Base-by-base conservation (phyloP, 257 asterid species). In the Forsythia suspensa region DNA sequence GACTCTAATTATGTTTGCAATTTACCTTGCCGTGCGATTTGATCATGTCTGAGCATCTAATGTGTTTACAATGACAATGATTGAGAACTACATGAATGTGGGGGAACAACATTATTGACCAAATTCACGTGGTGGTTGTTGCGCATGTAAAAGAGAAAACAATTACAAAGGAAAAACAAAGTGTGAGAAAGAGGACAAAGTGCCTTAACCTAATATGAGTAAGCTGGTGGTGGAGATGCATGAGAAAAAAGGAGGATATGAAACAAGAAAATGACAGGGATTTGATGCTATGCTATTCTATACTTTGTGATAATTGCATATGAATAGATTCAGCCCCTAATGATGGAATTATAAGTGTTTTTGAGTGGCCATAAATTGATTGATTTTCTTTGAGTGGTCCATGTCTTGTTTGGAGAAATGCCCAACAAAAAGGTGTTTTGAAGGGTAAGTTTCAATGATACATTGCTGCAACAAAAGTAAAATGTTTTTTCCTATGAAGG, bases 71-170 rank as follows among this genome's bases (percentile, higher is more conserved):
- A 63, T 73, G 77, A 80, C 21, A 68, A 43, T 48, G 80, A 80
- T 63, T 44, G 84, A 73, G 66, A 76, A 57, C 42, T 6, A 74
- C 75, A 34, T 57, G 77, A 84, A n/a, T 24, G 13, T 55, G 74
- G 34, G 68, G 76, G 36, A 57, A 37, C 82, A 82, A 57, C 63
- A 82, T 85, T 76, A 82, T 80, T 78, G 82, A 6, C 74, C 68
- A 12, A 41, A 40, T 74, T 85, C 88, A 85, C 86, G 84, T 77
- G 88, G 79, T 85, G 84, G 76, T 82, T 79, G 51, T 43, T 79
- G 78, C 80, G 63, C 76, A 79, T 71, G 76, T 11, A 71, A 63
- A 55, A 44, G 71, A 48, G 68, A 44, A 48, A 74, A 70, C 72
- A 67, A 59, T 39, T 66, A 43, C 4, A 5, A 43, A 20, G 21